phyloP scores from a whole-genome alignment of 148 eudicot species.

The Nepenthes mirabilis region DNA sequence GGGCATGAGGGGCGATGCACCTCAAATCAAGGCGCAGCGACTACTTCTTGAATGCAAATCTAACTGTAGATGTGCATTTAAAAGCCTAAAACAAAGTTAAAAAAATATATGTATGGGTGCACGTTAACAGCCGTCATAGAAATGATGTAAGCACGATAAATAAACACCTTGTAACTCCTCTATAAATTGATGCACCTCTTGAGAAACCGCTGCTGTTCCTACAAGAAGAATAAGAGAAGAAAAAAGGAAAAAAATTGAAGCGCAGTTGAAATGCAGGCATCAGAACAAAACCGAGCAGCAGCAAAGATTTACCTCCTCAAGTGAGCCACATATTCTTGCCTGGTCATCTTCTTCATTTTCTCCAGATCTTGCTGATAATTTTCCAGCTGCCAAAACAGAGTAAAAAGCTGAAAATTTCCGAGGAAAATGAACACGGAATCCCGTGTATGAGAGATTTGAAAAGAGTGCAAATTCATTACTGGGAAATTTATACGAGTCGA shows the following conservation, averaged over 20 bases:
- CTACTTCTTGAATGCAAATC: too few relatives aligned
- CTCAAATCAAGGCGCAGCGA: too few relatives aligned
- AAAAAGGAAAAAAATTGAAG: neutral
- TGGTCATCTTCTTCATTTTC: slow-evolving; percentile 86
- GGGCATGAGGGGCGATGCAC: too few relatives aligned
- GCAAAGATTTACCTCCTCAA: slow-evolving; percentile 47
- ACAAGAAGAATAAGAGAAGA: slow-evolving; percentile 2
- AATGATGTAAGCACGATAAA: neutral
- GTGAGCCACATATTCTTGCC: slow-evolving; percentile 97
- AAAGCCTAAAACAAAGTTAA: too few relatives aligned
- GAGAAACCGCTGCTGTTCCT: slow-evolving; percentile 98
- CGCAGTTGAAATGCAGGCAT: neutral
- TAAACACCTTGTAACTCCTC: slow-evolving; percentile 86
- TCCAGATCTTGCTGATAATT: slow-evolving; percentile 76
- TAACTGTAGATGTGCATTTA: too few relatives aligned
- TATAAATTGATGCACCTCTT: slow-evolving; percentile 88
- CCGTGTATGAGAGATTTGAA: neutral
- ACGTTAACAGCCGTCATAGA: too few relatives aligned
- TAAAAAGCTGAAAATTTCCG: neutral
- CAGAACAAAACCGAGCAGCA: neutral
- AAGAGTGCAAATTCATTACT: slow-evolving; percentile 12
- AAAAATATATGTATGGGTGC: too few relatives aligned
- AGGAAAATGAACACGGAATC: neutral
- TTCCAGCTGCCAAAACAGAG: slow-evolving; percentile 42
- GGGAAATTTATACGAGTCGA: slow-evolving; percentile 87